Base-by-base conservation (phyloP, 2,329 filamentous ascomycete genomes). In the Trichoderma guizhouense region DNA sequence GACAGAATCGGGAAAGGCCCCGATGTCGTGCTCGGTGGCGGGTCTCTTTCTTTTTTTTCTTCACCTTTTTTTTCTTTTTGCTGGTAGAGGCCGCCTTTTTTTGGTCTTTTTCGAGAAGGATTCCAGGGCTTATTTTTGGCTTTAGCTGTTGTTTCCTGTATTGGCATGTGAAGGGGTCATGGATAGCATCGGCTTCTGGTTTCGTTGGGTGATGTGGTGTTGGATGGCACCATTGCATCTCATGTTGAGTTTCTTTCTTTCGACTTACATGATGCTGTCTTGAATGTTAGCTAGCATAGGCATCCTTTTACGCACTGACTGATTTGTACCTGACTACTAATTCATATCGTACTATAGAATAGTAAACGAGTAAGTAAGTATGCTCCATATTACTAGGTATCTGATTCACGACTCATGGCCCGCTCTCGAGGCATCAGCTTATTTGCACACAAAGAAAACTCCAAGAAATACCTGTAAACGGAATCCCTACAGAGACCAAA, bases 1-100 rank as follows among this genome's bases (percentile, higher is more conserved):
- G 30, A 63, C 69, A 64, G 53, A 72, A 72, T 68, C 64, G 57
- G 71, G 71, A 69, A 72, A 72, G 58, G 71, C 60, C 30, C 51
- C 65, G 60, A 72, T 72, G 71, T 72, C 71, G 71, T 72, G 61
- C 51, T 36, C 36, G 69, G 69, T 28, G 14, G 30, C 21, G 39
- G 57, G 2, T 34, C 55, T 11, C n/a, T 18, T 26, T 12, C 36
- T 61, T 61, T 61, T 67, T 43, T 62, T 34, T 60, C 21, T 32
- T n/a, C 18, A 12, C 11, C 53, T 58, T 58, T 28, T 60, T 64
- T 32, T 28, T 21, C 11, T n/a, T 30, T 7, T 47, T 26, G 11
- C 14, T 14, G 6, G 14, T 26, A 11, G 30, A 26, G 53, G 53
- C 53, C 34, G 39, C 39, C 39, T 43, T 43, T 43, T 43, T 43